These are phyloP conservation scores for Pelargonium australe DNA, from an alignment of 441 rosid genomes.

Conservation along the genomic window DNA sequence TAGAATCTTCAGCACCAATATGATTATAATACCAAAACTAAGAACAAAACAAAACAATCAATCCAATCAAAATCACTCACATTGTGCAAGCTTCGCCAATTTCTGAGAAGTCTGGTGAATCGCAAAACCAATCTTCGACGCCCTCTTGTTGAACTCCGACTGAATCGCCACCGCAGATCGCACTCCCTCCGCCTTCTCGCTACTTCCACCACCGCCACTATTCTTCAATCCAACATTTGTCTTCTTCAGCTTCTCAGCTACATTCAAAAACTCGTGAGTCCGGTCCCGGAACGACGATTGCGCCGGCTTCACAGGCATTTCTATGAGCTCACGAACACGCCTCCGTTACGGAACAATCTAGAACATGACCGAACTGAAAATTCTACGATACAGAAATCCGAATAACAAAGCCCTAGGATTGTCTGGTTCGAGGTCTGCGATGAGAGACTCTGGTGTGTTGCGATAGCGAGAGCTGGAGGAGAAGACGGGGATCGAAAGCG, in stretches of 20 bases:
- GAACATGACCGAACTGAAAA: neutral
- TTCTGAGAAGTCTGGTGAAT: slow-evolving; percentile 63
- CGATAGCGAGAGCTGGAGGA: too few species aligned
- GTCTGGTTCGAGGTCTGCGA: neutral
- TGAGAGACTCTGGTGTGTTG: neutral
- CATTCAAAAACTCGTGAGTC: slow-evolving; percentile 39
- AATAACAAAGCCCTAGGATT: neutral
- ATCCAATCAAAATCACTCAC: slow-evolving; percentile 26
- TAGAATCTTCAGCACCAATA: neutral
- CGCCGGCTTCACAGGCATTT: slow-evolving; percentile 39
- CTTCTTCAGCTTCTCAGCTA: slow-evolving; percentile 43
- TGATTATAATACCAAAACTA: neutral
- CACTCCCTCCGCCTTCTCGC: slow-evolving; percentile 35
- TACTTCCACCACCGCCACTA: slow-evolving; percentile 25
- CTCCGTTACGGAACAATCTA: neutral
- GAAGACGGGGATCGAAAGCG: neutral
- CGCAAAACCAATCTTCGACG: slow-evolving; percentile 49
- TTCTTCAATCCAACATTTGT: slow-evolving; percentile 23
- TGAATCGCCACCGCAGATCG: slow-evolving; percentile 39
- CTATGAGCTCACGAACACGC: neutral
- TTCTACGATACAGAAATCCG: neutral
- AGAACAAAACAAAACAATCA: neutral
- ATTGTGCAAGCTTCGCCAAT: slow-evolving; percentile 52
- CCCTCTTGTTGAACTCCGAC: slow-evolving; percentile 51
- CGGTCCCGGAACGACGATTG: slow-evolving; percentile 59